phyloP scores from a whole-genome alignment of 2,329 filamentous ascomycete species.

The Claviceps pazoutovae region DNA sequence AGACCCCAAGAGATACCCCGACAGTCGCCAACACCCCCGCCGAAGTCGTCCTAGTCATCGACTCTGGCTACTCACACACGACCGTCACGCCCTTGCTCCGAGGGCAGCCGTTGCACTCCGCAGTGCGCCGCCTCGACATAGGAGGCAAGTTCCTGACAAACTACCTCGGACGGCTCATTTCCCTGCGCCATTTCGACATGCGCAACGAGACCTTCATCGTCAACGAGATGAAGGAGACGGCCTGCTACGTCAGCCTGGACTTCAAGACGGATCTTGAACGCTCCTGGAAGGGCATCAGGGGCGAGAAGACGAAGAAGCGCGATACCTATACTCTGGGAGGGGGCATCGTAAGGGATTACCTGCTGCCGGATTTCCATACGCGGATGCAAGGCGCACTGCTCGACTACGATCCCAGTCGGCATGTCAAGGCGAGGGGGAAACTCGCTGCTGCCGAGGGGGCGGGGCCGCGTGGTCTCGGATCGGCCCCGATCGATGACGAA shows the following conservation, averaged over 20 bases:
- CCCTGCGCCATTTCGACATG: conserved; percentile 87
- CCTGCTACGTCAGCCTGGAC: conserved; percentile 68
- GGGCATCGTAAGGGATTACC: conserved; percentile 74
- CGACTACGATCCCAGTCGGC: conserved; percentile 58
- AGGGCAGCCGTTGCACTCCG: conserved; percentile 66
- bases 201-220: conserved; percentile 86
- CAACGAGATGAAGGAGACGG: conserved; percentile 88
- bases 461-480: neutral
- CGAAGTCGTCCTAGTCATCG: conserved; percentile 77
- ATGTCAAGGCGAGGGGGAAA: conserved; percentile 34
- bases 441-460: conserved; percentile 19
- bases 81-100: conserved; percentile 76
- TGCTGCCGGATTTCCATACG: conserved; percentile 66
- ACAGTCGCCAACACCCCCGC: conserved; percentile 37
- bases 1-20: conserved; percentile 37
- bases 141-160: conserved; percentile 92
- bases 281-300: conserved; percentile 65
- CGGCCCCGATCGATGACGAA: conserved; percentile 48
- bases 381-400: conserved; percentile 52
- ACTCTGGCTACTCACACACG: conserved; percentile 87
- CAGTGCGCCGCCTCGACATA: conserved; percentile 72
- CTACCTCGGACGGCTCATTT: conserved; percentile 78
- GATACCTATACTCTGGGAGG: conserved; percentile 33
- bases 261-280: conserved; percentile 67
- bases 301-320: conserved; percentile 39